Conservation (phyloP, 106 monocot genomes). For the Amphibolis antarctica region DNA sequence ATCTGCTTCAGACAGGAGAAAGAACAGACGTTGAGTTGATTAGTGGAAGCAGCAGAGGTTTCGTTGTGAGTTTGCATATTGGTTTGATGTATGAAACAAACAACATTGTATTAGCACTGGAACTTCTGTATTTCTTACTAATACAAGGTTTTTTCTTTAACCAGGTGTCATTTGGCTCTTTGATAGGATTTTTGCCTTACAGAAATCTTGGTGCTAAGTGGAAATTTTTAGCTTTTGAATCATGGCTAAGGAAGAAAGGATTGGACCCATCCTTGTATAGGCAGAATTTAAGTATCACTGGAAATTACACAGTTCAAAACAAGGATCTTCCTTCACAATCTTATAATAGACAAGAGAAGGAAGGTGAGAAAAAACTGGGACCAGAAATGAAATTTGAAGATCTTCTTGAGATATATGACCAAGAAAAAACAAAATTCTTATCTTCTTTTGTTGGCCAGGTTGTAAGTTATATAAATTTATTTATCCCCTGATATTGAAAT, state of each 20-base stretch:
- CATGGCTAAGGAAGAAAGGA: conserved; percentile 84
- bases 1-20: conserved; percentile 42
- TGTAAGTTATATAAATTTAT: conserved; percentile 4
- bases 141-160: conserved; percentile 1
- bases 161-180: conserved; percentile 79
- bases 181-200: conserved; percentile 88
- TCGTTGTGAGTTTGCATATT: conserved; percentile 51
- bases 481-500: not conserved
- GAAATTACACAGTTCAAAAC: conserved; percentile 32
- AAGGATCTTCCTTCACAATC: conserved; percentile 19
- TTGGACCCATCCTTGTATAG: conserved; percentile 56
- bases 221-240: conserved; percentile 94
- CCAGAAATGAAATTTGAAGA: conserved; percentile 56
- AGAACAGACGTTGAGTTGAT: conserved; percentile 71
- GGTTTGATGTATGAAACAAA: not conserved
- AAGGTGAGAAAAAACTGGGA: conserved; percentile 16
- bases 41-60: conserved; percentile 77
- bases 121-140: conserved; percentile 1
- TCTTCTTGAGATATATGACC: conserved; percentile 57
- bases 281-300: conserved; percentile 49
- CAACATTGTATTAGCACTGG: not conserved
- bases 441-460: conserved; percentile 98
- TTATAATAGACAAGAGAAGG: conserved; percentile 10
- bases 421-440: conserved; percentile 71
- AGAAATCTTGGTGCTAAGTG: conserved; percentile 74